phyloP scores from a whole-genome alignment of 2,329 filamentous ascomycete species.

The Rutstroemia sp. region DNA sequence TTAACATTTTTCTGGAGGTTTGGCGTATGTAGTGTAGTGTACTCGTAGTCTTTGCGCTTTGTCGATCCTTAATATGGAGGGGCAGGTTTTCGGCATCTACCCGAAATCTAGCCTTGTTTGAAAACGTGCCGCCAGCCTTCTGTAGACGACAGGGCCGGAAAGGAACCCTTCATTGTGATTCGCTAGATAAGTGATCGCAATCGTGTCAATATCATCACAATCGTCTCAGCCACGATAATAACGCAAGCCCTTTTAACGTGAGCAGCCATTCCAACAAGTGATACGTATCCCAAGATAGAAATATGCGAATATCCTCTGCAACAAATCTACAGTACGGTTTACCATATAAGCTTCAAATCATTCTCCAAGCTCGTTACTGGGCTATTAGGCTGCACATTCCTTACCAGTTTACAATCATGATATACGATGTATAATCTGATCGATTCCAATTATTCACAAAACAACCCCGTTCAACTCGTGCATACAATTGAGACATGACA shows the following conservation, averaged over 20 bases:
- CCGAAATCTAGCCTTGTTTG: not conserved
- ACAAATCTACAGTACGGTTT: not conserved
- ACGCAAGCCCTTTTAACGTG: not conserved
- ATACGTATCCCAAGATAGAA: not conserved
- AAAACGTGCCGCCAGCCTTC: slow-evolving; percentile 3
- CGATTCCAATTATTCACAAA: slow-evolving; percentile 10
- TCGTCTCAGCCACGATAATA: slow-evolving; percentile 5
- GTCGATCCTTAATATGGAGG: not conserved
- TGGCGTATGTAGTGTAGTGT: not conserved
- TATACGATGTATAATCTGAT: slow-evolving; percentile 16
- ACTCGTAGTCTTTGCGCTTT: not conserved
- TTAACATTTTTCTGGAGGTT: not conserved
- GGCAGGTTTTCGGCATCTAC: too few species aligned
- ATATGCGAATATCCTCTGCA: not conserved
- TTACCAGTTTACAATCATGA: not conserved
- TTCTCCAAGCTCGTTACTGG: not conserved
- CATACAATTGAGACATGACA: slow-evolving; percentile 20
- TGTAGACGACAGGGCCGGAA: not conserved
- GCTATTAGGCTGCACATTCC: not conserved
- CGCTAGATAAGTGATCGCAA: not conserved
- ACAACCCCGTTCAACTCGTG: not conserved
- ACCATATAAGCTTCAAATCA: not conserved
- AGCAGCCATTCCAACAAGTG: not conserved
- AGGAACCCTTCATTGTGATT: not conserved
- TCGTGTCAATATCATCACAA: slow-evolving; percentile 6